Evolutionary conservation across 2,329 filamentous ascomycete genomes (phyloP).

Genomic region (Claviceps cyperi): DNA sequence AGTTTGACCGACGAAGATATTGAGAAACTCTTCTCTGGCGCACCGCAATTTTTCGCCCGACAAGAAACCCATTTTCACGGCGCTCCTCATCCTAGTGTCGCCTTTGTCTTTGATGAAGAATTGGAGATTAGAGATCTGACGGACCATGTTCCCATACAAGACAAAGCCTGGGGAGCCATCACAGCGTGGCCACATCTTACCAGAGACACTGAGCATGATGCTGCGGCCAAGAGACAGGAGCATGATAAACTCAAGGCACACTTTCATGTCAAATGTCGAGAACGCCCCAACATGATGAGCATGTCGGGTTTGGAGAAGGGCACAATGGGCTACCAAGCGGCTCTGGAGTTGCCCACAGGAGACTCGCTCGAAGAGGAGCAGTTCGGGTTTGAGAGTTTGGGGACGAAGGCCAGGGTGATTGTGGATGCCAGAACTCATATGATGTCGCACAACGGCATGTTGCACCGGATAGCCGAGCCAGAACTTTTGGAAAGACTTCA

Average conservation of each 20-base stretch:
- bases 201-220: slow-evolving; percentile 31
- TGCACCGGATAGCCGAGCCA: slow-evolving; percentile 42
- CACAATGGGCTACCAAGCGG: slow-evolving; percentile 54
- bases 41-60: slow-evolving; percentile 54
- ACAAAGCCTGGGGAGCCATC: slow-evolving; percentile 47
- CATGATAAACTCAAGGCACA: slow-evolving; percentile 35
- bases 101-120: slow-evolving; percentile 53
- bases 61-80: slow-evolving; percentile 44
- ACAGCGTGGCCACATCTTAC: slow-evolving; percentile 51
- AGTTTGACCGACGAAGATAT: slow-evolving; percentile 44
- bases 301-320: slow-evolving; percentile 59
- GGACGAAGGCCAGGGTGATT: slow-evolving; percentile 38
- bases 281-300: slow-evolving; percentile 57
- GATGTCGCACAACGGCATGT: slow-evolving; percentile 35
- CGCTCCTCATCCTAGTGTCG: slow-evolving; percentile 46
- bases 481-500: slow-evolving; percentile 44
- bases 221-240: slow-evolving; percentile 26
- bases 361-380: slow-evolving; percentile 51
- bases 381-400: slow-evolving; percentile 42
- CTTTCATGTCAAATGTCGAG: slow-evolving; percentile 43
- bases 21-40: slow-evolving; percentile 60
- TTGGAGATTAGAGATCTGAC: slow-evolving; percentile 47
- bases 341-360: slow-evolving; percentile 48
- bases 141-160: slow-evolving; percentile 49
- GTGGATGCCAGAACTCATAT: slow-evolving; percentile 44